Percentiles rank a stretch among this genome's conserved stretches.
These are phyloP conservation scores for Penicillium palitans DNA, from an alignment of 2,329 filamentous ascomycete genomes.

Conservation along the genomic window DNA sequence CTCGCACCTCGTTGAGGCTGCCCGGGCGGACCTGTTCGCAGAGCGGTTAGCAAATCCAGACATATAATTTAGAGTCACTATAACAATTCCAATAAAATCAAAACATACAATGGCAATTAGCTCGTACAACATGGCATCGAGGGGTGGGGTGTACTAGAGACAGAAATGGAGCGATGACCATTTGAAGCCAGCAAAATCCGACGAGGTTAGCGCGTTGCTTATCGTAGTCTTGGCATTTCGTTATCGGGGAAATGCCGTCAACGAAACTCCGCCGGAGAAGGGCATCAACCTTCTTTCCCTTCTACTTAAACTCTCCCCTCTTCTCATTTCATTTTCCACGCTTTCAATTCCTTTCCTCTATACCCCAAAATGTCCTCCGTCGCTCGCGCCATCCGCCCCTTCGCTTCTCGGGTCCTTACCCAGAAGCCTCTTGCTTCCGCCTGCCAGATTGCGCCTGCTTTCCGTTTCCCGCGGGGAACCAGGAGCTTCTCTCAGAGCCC, in stretches of 20 bases:
- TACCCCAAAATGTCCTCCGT: conserved; percentile 39
- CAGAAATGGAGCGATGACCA: conserved; percentile 19
- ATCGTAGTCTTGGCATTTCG: conserved; percentile 32
- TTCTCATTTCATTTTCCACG: conserved; percentile 15
- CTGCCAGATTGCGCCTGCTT: conserved; percentile 35
- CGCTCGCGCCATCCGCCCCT: conserved; percentile 38
- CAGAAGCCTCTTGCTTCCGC: conserved; percentile 38
- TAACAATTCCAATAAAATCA: neutral
- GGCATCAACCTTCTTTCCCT: conserved; percentile 23
- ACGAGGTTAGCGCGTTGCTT: conserved; percentile 27
- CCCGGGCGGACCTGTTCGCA: conserved; percentile 78
- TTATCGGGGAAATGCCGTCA: conserved; percentile 25
- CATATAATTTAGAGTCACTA: neutral
- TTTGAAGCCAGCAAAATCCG: conserved; percentile 27
- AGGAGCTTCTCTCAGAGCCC: conserved; percentile 46
- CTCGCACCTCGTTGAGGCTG: conserved; percentile 88
- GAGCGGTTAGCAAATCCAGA: conserved; percentile 16
- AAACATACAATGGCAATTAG: conserved; percentile 84
- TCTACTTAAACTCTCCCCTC: conserved; percentile 31
- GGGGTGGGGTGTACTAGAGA: conserved; percentile 22
- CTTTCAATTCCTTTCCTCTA: conserved; percentile 8
- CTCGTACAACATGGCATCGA: conserved; percentile 82
- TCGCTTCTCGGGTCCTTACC: conserved; percentile 39
- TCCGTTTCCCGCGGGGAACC: conserved; percentile 46
- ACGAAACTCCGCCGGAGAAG: conserved; percentile 29